These are phyloP conservation scores for Candida qinlingensis DNA, from an alignment of 805 yeast species.

Conservation along the genomic window DNA sequence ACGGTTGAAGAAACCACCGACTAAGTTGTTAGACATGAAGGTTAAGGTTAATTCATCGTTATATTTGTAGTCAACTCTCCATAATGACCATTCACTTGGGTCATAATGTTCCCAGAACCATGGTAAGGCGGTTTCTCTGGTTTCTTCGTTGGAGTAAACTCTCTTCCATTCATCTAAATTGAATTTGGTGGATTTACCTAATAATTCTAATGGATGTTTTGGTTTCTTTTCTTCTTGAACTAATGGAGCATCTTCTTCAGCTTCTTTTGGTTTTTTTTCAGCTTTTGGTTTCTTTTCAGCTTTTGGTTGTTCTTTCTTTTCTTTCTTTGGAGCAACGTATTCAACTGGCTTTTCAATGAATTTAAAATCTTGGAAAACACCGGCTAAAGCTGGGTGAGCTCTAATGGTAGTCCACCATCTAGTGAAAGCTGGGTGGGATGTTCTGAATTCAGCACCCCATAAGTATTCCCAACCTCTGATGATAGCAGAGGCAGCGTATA, in stretches of 20 bases:
- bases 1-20: slow-evolving; percentile 98
- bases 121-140: slow-evolving; percentile 90
- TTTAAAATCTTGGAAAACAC: slow-evolving; percentile 45
- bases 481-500: slow-evolving; percentile 44
- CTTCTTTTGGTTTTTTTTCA: slow-evolving; percentile 31
- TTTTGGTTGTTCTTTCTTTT: slow-evolving; percentile 35
- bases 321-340: slow-evolving; percentile 70
- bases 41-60: slow-evolving; percentile 95
- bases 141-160: slow-evolving; percentile 93
- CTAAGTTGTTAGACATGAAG: slow-evolving; percentile 96
- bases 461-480: slow-evolving; percentile 52
- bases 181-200: slow-evolving; percentile 65
- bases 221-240: slow-evolving; percentile 61
- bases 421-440: slow-evolving; percentile 51
- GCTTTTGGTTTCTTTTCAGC: slow-evolving; percentile 25
- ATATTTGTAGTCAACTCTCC: slow-evolving; percentile 95
- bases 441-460: slow-evolving; percentile 64
- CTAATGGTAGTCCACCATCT: slow-evolving; percentile 67
- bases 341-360: slow-evolving; percentile 64
- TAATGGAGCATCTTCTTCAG: slow-evolving; percentile 32
- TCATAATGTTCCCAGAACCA: slow-evolving; percentile 98
- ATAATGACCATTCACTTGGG: slow-evolving; percentile 89
- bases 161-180: slow-evolving; percentile 93
- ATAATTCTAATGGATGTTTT: slow-evolving; percentile 84
- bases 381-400: slow-evolving; percentile 42